phyloP scores from a whole-genome alignment of 306 rosid genomes.

The Begonia loranthoides region DNA sequence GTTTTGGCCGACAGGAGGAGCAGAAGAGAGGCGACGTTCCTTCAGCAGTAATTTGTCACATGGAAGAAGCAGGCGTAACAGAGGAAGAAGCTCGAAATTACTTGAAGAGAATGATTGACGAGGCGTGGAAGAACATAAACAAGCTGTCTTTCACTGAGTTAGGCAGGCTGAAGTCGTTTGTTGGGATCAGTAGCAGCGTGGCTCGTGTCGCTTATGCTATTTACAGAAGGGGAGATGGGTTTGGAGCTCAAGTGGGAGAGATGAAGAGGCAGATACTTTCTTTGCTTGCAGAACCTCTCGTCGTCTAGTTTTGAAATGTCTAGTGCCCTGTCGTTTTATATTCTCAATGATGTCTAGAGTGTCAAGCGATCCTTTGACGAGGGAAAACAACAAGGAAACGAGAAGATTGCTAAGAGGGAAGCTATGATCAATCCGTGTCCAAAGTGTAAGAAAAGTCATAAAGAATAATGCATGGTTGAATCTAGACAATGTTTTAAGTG shows the following conservation, averaged over 20 bases:
- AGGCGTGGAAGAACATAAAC: slow-evolving; percentile 35
- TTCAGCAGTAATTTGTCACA: slow-evolving; percentile 39
- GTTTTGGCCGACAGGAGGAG: slow-evolving; percentile 25
- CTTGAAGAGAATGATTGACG: slow-evolving; percentile 18
- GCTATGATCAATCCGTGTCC: too few relatives aligned
- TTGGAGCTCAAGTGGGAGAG: slow-evolving; percentile 33
- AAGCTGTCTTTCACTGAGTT: slow-evolving; percentile 6
- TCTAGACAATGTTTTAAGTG: too few relatives aligned
- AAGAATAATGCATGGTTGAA: too few relatives aligned
- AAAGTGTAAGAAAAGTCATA: too few relatives aligned
- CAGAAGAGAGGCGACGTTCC: slow-evolving; percentile 52
- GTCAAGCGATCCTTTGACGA: too few relatives aligned
- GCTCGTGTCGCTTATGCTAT: slow-evolving; percentile 38
- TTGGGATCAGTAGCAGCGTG: slow-evolving; percentile 19
- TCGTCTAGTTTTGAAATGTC: too few relatives aligned
- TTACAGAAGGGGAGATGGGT: slow-evolving; percentile 35
- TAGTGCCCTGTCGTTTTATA: too few relatives aligned
- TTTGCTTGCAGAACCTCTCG: slow-evolving; percentile 26
- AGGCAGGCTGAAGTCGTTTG: slow-evolving; percentile 6
- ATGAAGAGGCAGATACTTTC: slow-evolving; percentile 19
- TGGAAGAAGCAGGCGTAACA: slow-evolving; percentile 23
- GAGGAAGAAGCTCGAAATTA: slow-evolving; percentile 32
- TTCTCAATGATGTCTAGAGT: too few relatives aligned
- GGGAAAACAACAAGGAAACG: too few relatives aligned
- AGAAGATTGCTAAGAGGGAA: too few relatives aligned